phyloP scores from a whole-genome alignment of 805 yeast species.

The Candida schatavii region DNA sequence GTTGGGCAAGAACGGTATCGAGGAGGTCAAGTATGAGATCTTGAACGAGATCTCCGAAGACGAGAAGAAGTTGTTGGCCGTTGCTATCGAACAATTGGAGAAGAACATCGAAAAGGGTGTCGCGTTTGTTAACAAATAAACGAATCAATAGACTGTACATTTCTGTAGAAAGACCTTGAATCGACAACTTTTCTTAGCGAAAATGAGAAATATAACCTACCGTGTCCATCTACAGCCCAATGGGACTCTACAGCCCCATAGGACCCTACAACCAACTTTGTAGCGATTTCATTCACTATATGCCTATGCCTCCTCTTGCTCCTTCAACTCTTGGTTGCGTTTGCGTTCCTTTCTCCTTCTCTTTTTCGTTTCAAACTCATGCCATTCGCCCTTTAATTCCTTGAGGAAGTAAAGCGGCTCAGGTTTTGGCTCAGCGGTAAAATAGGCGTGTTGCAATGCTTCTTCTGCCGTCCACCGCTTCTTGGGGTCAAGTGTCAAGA shows the following conservation, averaged over 20 bases:
- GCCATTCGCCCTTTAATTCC: constrained; percentile 84
- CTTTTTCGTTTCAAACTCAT: constrained; percentile 91
- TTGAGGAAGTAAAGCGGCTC: constrained; percentile 55
- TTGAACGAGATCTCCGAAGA: constrained; percentile 46
- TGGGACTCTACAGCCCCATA: too few species aligned
- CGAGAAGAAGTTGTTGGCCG: constrained; percentile 54
- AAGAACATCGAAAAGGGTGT: constrained; percentile 61
- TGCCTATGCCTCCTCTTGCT: too few species aligned
- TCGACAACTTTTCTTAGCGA: too few species aligned
- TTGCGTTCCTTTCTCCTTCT: constrained; percentile 53
- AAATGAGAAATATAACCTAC: neutral
- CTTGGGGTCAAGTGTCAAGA: constrained; percentile 68
- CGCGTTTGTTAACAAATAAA: constrained; percentile 35
- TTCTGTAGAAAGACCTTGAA: too few species aligned
- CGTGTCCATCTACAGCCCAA: neutral
- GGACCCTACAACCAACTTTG: too few species aligned
- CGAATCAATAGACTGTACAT: too few species aligned
- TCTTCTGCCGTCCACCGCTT: constrained; percentile 63
- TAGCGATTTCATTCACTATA: too few species aligned
- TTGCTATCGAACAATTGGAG: constrained; percentile 52
- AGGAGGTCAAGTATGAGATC: constrained; percentile 51
- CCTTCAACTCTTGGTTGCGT: constrained; percentile 31
- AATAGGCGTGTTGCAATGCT: constrained; percentile 72
- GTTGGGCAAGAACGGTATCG: constrained; percentile 54
- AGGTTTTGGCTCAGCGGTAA: constrained; percentile 64